phyloP scores from a whole-genome alignment of 441 rosid genomes.

The Macaranga tanarius region DNA sequence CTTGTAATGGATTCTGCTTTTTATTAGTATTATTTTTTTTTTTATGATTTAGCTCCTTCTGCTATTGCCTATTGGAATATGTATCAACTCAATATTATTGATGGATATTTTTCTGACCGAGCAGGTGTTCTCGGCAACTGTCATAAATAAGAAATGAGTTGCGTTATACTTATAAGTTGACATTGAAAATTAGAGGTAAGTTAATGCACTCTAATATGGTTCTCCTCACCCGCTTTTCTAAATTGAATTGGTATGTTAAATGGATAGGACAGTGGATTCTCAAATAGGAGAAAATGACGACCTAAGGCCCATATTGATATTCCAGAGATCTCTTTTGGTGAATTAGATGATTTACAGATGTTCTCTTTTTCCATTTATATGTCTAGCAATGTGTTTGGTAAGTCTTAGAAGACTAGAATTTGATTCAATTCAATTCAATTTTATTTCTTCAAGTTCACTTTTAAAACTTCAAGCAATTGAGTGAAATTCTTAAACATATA shows the following conservation, averaged over 20 bases:
- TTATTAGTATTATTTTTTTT: too few relatives aligned
- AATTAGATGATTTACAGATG: constrained; percentile 83
- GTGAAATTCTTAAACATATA: too few relatives aligned
- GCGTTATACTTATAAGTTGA: constrained; percentile 82
- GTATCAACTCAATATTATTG: not conserved
- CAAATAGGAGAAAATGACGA: constrained; percentile 52
- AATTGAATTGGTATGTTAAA: constrained; percentile 13
- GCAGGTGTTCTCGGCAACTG: constrained; percentile 89
- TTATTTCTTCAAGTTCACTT: too few relatives aligned
- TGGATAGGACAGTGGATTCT: constrained; percentile 71
- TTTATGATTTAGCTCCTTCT: too few relatives aligned
- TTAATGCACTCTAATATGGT: not conserved
- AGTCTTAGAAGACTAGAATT: not conserved
- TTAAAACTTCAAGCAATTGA: too few relatives aligned
- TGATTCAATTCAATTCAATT: too few relatives aligned
- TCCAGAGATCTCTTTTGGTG: constrained; percentile 84
- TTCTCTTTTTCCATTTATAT: constrained; percentile 8
- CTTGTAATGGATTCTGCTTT: not conserved
- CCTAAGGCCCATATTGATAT: constrained; percentile 68
- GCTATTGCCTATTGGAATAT: not conserved
- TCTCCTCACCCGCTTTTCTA: too few relatives aligned
- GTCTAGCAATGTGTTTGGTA: not conserved
- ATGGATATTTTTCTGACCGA: constrained; percentile 14
- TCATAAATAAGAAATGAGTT: constrained; percentile 81
- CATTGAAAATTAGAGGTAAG: constrained; percentile 70